Evolutionary conservation across 1,284 basidiomycete genomes (phyloP).

Genomic region (Earliella scabrosa): DNA sequence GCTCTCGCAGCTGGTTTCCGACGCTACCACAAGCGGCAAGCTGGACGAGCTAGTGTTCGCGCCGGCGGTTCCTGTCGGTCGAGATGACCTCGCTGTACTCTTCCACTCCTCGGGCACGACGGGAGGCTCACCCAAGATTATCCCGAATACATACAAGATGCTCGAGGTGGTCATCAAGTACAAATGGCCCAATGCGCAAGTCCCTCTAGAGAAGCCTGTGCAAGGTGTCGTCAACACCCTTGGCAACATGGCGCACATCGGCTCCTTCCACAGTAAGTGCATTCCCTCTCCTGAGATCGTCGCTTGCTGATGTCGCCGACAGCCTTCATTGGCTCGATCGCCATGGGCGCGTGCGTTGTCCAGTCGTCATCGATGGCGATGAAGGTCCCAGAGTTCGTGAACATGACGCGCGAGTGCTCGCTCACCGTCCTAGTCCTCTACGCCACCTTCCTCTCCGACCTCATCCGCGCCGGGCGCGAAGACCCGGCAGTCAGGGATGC

Average conservation of each 20-base stretch:
- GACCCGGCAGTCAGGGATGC: conserved; percentile 2
- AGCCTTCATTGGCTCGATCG: conserved; percentile 11
- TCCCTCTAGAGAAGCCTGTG: too few species aligned
- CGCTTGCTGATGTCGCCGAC: neutral
- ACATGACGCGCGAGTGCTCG: conserved; percentile 8
- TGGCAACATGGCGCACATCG: conserved; percentile 18
- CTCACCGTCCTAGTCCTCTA: conserved; percentile 15
- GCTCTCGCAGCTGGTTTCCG: too few species aligned
- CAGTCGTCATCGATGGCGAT: conserved; percentile 19
- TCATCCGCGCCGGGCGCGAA: conserved; percentile 10
- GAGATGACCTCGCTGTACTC: too few species aligned
- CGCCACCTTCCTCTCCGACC: conserved; percentile 15
- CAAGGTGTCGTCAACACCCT: too few species aligned
- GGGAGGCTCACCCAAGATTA: too few species aligned
- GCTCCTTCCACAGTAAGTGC: conserved; percentile 15
- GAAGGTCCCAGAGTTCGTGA: conserved; percentile 11
- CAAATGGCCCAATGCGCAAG: too few species aligned
- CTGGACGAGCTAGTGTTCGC: too few species aligned
- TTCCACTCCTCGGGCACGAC: too few species aligned
- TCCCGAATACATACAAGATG: too few species aligned
- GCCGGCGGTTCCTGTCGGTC: too few species aligned
- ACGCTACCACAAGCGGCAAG: too few species aligned
- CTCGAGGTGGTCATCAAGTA: too few species aligned
- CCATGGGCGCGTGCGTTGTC: conserved; percentile 12
- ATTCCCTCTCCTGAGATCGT: neutral